Conservation (phyloP, 768 basidiomycete genomes). For the Mrakia frigida region DNA sequence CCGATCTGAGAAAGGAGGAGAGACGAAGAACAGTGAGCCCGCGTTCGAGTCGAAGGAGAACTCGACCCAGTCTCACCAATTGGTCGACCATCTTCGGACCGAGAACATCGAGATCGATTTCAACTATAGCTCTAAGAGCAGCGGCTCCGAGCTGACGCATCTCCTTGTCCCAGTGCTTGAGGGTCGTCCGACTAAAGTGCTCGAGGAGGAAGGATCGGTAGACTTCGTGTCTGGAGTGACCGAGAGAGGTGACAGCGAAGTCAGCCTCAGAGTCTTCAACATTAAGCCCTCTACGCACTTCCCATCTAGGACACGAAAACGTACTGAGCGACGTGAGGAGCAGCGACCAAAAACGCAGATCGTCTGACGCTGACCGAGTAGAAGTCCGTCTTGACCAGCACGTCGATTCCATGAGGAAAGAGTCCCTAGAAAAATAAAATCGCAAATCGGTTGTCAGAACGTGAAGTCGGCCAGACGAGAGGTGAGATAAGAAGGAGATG, state of each 20-base stretch:
- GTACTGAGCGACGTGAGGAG: constrained; percentile 79
- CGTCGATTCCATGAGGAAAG: constrained; percentile 90
- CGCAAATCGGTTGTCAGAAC: not conserved
- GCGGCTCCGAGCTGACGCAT: constrained; percentile 74
- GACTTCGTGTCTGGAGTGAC: constrained; percentile 62
- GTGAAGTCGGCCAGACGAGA: not conserved
- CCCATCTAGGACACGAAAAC: too few species aligned
- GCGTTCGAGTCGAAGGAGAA: not conserved
- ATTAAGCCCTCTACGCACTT: too few species aligned
- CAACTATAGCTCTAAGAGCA: constrained; percentile 65
- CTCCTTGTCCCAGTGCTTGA: constrained; percentile 81
- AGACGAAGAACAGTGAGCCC: not conserved
- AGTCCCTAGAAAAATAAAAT: constrained; percentile 57
- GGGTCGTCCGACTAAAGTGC: constrained; percentile 65
- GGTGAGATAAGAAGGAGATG: constrained; percentile 2
- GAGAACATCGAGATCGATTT: constrained; percentile 54
- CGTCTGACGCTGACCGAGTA: constrained; percentile 82
- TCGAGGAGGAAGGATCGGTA: constrained; percentile 66
- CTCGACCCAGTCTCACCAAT: constrained; percentile 51
- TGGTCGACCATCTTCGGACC: constrained; percentile 52
- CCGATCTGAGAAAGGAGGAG: constrained; percentile 34
- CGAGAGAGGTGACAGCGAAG: not conserved
- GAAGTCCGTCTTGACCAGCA: constrained; percentile 87
- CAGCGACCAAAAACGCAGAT: constrained; percentile 77
- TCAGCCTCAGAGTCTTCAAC: constrained; percentile 24